phyloP scores from a whole-genome alignment of 2,329 filamentous ascomycete species.

The Emydomyces testavorans region DNA sequence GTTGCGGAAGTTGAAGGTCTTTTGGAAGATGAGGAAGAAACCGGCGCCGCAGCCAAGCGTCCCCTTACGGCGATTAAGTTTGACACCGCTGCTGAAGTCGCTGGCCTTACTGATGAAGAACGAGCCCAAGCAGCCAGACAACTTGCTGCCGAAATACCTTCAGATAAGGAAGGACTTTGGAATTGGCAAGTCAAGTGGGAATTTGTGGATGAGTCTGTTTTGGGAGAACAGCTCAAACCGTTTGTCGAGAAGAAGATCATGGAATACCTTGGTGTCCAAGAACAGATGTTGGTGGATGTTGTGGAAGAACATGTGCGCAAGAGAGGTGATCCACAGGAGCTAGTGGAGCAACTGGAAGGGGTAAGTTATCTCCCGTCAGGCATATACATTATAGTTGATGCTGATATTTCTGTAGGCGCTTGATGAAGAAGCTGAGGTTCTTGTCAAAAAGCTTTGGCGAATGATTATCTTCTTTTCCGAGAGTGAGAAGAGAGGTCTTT shows the following conservation, averaged over 20 bases:
- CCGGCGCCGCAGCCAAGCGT: slow-evolving; percentile 55
- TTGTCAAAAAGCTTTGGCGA: slow-evolving; percentile 95
- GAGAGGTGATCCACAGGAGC: slow-evolving; percentile 59
- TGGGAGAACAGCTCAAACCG: slow-evolving; percentile 76
- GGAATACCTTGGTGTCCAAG: slow-evolving; percentile 90
- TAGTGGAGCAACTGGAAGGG: slow-evolving; percentile 75
- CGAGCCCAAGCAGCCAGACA: slow-evolving; percentile 68
- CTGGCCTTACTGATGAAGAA: slow-evolving; percentile 73
- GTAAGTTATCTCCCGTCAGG: slow-evolving; percentile 41
- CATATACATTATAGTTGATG: slow-evolving; percentile 24
- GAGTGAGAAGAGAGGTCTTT: slow-evolving; percentile 78
- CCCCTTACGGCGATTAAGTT: slow-evolving; percentile 74
- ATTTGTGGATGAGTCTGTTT: slow-evolving; percentile 66
- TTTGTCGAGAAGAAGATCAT: slow-evolving; percentile 98
- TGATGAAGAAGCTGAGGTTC: slow-evolving; percentile 84
- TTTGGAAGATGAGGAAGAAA: slow-evolving; percentile 86
- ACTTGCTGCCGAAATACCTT: slow-evolving; percentile 80
- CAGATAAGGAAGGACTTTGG: slow-evolving; percentile 76
- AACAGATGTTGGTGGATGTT: slow-evolving; percentile 87
- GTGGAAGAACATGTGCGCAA: slow-evolving; percentile 77
- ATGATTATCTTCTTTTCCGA: slow-evolving; percentile 98
- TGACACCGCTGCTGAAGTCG: slow-evolving; percentile 55
- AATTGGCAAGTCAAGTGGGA: slow-evolving; percentile 91
- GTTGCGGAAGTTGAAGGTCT: slow-evolving; percentile 90
- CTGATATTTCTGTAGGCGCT: slow-evolving; percentile 49